phyloP scores from a whole-genome alignment of 2,329 filamentous ascomycete species.

The Penicillium crustosum region DNA sequence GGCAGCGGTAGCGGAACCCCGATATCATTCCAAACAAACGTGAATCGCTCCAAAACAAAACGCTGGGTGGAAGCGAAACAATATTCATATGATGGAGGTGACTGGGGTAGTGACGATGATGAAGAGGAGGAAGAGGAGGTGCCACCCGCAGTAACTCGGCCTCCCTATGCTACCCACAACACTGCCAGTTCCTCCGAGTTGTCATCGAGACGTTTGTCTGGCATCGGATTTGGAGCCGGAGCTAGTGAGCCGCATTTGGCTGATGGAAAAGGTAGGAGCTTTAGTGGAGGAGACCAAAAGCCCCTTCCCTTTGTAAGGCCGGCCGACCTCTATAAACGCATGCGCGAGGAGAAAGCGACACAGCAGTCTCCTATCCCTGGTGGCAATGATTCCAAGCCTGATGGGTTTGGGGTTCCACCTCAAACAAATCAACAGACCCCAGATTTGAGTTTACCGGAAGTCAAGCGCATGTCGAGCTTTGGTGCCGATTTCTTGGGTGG shows the following conservation, averaged over 20 bases:
- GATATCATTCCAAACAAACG: slow-evolving; percentile 74
- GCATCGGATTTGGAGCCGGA: slow-evolving; percentile 11
- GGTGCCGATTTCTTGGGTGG: slow-evolving; percentile 29
- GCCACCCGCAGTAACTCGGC: slow-evolving; percentile 36
- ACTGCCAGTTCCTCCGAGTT: slow-evolving; percentile 27
- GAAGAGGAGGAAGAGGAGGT: slow-evolving; percentile 59
- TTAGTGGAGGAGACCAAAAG: slow-evolving; percentile 43
- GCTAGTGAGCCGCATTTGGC: slow-evolving; percentile 18
- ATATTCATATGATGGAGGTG: slow-evolving; percentile 85
- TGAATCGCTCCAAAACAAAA: slow-evolving; percentile 84
- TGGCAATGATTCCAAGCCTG: background rate
- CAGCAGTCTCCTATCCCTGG: background rate
- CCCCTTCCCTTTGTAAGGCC: slow-evolving; percentile 67
- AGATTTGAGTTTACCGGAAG: slow-evolving; percentile 40
- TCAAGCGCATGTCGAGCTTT: slow-evolving; percentile 45
- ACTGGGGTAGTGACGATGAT: slow-evolving; percentile 75
- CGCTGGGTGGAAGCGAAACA: slow-evolving; percentile 93
- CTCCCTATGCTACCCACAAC: slow-evolving; percentile 29
- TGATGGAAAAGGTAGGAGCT: slow-evolving; percentile 24
- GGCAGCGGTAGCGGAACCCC: slow-evolving; percentile 40
- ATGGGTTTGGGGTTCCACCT: background rate
- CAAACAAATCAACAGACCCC: slow-evolving; percentile 17
- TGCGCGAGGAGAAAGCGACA: slow-evolving; percentile 60
- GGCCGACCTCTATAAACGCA: slow-evolving; percentile 72
- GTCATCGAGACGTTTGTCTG: slow-evolving; percentile 21